Base-by-base conservation (phyloP, 106 monocot genomes). In the Dendrobium catenatum region DNA sequence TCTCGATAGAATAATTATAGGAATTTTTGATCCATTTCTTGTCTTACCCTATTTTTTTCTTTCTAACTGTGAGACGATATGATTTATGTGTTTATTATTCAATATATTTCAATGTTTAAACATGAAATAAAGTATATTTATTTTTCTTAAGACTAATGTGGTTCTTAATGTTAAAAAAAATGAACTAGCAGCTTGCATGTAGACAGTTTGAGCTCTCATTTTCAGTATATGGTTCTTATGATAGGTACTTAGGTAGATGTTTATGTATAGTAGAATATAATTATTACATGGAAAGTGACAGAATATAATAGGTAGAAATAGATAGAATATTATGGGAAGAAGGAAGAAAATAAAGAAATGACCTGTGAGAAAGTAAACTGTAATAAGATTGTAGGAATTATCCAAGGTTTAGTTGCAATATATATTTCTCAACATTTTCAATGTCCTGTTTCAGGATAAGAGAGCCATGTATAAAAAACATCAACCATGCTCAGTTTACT, bases 121-220 rank as follows among this genome's bases (percentile, higher is more conserved):
- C 59, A 61, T 61, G 59, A 61, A 70, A 70, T 70, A 70, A 70
- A 70, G 33, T 70, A 37, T 70, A 10, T 37, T 70, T 70, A 0
- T 70, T 15, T 70, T 31, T 27, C 31, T 37, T 31, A 31, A 68
- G 68, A 68, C 24, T 68, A 31, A 31, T 9, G 24, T 68, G 29
- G 68, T 31, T 37, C 29, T 3, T 70, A 70, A 70, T 70, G 70
- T 70, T 70, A 33, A 70, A 31, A 70, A 70, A 70, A 37, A 70
- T 70, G 37, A 37, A 31, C 10, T 31, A 33, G 33, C 37, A 37
- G 27, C 33, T 70, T 29, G 70, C 11, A 33, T 22, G 33, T 37
- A 31, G 33, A 15, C 15, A 2, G 70, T 70, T 37, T 70, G 70
- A 31, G 70, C 31, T 70, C 70, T 70, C 27, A 70, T 70, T 70